Percentiles rank a stretch among this genome's conserved stretches.
Evolutionary conservation across 2,329 filamentous ascomycete genomes (phyloP).

Genomic region (Pestalotiopsis fici): DNA sequence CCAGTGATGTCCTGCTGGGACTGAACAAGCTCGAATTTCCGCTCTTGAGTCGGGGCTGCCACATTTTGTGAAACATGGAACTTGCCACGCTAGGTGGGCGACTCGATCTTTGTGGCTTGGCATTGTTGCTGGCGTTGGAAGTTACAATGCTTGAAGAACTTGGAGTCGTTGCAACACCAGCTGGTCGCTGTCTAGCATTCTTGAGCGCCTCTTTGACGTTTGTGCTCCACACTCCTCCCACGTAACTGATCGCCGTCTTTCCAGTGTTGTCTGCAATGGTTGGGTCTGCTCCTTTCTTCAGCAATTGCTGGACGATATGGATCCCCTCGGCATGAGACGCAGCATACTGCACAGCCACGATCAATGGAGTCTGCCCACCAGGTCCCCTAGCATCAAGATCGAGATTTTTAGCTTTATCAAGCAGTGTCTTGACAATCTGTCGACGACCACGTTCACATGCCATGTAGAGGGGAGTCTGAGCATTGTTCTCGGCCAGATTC

Average conservation of each 20-base stretch:
- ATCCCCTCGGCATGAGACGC: neutral
- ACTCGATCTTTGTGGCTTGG: neutral
- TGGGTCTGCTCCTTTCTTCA: constrained; percentile 3
- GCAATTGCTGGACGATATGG: neutral
- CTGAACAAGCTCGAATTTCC: neutral
- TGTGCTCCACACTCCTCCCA: neutral
- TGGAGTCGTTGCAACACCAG: neutral
- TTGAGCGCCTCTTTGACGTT: neutral
- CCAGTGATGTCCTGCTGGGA: neutral
- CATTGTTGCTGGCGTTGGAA: neutral
- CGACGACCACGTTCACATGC: constrained; percentile 1
- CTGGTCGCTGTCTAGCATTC: neutral
- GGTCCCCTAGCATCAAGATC: neutral
- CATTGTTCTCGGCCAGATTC: neutral
- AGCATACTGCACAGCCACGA: neutral
- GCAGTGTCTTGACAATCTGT: neutral
- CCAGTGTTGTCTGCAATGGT: constrained; percentile 1
- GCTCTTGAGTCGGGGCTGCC: neutral
- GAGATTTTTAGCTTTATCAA: neutral
- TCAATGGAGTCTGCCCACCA: neutral
- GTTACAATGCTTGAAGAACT: neutral
- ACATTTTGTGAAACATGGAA: neutral
- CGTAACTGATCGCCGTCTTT: constrained; percentile 2
- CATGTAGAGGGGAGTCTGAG: neutral
- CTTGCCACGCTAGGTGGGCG: neutral